Base-by-base conservation (phyloP, 805 yeast genomes). In the Candida golubevii region DNA sequence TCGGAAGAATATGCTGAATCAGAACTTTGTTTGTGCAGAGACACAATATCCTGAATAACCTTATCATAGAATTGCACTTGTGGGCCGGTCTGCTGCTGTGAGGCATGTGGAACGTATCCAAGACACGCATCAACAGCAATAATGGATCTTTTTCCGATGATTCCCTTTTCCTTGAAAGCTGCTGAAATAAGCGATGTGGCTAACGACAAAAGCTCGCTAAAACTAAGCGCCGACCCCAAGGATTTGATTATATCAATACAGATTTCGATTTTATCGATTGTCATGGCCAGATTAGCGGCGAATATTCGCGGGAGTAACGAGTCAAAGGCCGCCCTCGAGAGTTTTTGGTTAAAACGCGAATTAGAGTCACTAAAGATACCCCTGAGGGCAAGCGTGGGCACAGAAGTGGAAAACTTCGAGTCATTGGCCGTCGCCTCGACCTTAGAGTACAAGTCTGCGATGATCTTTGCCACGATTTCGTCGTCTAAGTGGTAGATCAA, bases 191-290 rank as follows among this genome's bases (percentile, higher is more conserved):
- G 61, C 27, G 54, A 50, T 44, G 52, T 15, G 27, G 62, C 35
- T 53, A 66, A 29, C 46, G 48, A 35, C 56, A 7, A 60, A 50
- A 73, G 45, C 42, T 78, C 79, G 0, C 53, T 57, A 5, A 54
- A 47, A 0, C 66, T 49, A 30, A 80, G 62, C 4, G 63, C 63
- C 13, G 62, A 52, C 3, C 83, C 81, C 47, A 80, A 63, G 44
- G 72, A 67, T 46, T 71, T 73, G 38, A 81, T 63, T 34, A 83
- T 51, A 52, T 82, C 88, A 18, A 75, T 69, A 36, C 83, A 58
- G 6, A 82, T 71, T 57, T 85, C 91, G 49, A 83, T 72, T 34
- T 74, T 65, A 53, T 85, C 89, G 31, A 82, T 71, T 10, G 68
- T 62, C 28, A 75, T 62, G 48, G 60, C 55, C 37, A 58, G 44